Percentiles rank a stretch among this genome's conserved stretches.
phyloP scores from a whole-genome alignment of 176 grass and related monocot species.

The Avena eriantha region DNA sequence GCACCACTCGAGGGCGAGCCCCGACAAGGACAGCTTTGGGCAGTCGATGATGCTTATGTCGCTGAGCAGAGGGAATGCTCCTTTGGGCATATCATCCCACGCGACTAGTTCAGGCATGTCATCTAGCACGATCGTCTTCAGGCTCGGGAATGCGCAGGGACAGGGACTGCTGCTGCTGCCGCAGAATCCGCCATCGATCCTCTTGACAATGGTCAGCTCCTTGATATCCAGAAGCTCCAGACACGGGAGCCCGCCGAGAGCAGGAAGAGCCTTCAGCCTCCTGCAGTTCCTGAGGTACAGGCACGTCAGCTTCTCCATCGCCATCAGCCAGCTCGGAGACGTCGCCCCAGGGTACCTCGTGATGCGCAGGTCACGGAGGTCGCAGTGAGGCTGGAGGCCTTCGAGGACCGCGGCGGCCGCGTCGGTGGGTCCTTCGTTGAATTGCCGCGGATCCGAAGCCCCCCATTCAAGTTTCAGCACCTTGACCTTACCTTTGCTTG shows the following conservation, averaged over 20 bases:
- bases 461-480: slow-evolving; percentile 13
- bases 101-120: background rate
- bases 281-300: slow-evolving; percentile 15
- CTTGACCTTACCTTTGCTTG: background rate
- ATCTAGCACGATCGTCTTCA: background rate
- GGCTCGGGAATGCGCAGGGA: background rate
- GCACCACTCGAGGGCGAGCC: background rate
- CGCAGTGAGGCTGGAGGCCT: background rate
- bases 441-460: background rate
- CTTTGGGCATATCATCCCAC: background rate
- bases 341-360: background rate
- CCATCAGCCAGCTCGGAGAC: background rate
- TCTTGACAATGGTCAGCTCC: background rate
- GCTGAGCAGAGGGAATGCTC: background rate
- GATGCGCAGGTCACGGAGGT: background rate
- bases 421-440: background rate
- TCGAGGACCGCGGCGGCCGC: background rate
- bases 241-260: background rate
- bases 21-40: background rate
- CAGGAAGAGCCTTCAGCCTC: background rate
- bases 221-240: background rate
- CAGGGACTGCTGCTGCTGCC: no score
- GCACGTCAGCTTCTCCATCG: background rate
- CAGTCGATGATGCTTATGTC: background rate
- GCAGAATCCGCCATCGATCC: background rate